A percentile compares a stretch with the other conserved stretches of the same genome.
These are phyloP conservation scores for Citrullus amarus DNA, from an alignment of 306 rosid species.

Conservation along the genomic window DNA sequence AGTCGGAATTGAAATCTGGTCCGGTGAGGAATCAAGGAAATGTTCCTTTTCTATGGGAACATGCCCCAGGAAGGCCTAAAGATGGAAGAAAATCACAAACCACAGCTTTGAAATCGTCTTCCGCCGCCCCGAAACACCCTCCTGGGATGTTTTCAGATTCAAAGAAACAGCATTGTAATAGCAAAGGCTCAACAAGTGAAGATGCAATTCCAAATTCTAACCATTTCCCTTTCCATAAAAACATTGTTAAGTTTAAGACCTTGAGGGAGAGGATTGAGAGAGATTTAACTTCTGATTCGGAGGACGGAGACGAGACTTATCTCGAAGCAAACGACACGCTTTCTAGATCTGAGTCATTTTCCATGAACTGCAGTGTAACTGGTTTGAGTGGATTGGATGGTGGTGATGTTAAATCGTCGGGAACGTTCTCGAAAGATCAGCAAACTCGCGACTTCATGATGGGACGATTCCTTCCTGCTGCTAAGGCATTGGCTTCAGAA, in stretches of 20 bases:
- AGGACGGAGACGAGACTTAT: slow-evolving; percentile 42
- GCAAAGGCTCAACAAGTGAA: neutral
- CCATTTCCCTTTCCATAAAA: neutral
- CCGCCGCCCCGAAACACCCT: slow-evolving; percentile 38
- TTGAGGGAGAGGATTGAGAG: slow-evolving; percentile 19
- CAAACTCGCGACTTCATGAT: slow-evolving; percentile 61
- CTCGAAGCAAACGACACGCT: slow-evolving; percentile 56
- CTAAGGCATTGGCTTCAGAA: slow-evolving; percentile 67
- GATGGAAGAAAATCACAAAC: slow-evolving; percentile 31
- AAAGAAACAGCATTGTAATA: slow-evolving; percentile 16
- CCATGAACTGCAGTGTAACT: slow-evolving; percentile 48
- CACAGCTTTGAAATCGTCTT: slow-evolving; percentile 16
- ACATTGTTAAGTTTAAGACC: neutral
- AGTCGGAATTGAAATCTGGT: slow-evolving; percentile 67
- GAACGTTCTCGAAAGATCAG: slow-evolving; percentile 41
- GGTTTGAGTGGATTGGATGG: slow-evolving; percentile 68
- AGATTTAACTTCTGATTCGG: slow-evolving; percentile 10
- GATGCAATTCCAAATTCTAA: neutral
- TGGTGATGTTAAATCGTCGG: slow-evolving; percentile 24
- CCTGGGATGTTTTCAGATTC: slow-evolving; percentile 42
- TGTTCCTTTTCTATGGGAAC: slow-evolving; percentile 83
- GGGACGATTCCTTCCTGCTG: slow-evolving; percentile 81
- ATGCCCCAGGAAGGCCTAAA: slow-evolving; percentile 75
- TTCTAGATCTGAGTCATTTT: slow-evolving; percentile 64
- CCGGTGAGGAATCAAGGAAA: slow-evolving; percentile 54